Base-by-base conservation (phyloP, 129 eudicot genomes). In the sunflower (Helianthus annuus) region DNA sequence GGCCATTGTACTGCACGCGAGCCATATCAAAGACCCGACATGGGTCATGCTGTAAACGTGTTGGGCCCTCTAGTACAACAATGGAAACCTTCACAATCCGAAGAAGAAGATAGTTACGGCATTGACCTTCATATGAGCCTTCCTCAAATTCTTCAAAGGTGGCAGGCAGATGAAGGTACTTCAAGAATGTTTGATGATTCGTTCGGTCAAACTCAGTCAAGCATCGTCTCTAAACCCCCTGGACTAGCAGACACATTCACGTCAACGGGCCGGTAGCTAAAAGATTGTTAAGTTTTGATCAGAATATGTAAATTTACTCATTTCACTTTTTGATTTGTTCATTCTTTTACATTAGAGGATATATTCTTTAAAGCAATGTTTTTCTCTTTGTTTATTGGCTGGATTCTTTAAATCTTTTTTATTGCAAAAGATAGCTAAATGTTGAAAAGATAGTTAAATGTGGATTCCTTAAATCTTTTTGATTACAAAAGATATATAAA, bases 1-100 rank as follows among this genome's bases (percentile, higher is more conserved):
- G 93, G 96, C 2, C 88, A 87, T 61, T 90, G 96, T 72, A 87
- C 94, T 2, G 83, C 83, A 44, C 79, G 91, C 0, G 91, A 90
- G 62, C 81, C 90, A 14, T 52, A 69, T 45, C 93, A 90, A 46
- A 72, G 94, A 59, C 96, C 96, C 1, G 91, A 90, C 74, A 90
- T 90, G 96, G 78, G 91, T 39, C 94, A 90, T n/a, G 91, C 80
- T 10, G 94, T 90, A 15, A 90, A 76, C 17, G 84, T 85, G 54
- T 67, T 87, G 66, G 79, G 88, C 1, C 87, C 94, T 6, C 80
- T 90, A 55, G 94, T 90, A 17, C 79, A 84, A 67, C 82, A 81
- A 66, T 90, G 96, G 96, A 80, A 63, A 61, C 94, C 96, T 5
- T 69, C 79, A 1, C 53, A 63, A 12, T 65, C 62, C 2, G 85